Base-by-base conservation (phyloP, 2,329 filamentous ascomycete species). In the Ophiocordyceps camponoti-floridani region DNA sequence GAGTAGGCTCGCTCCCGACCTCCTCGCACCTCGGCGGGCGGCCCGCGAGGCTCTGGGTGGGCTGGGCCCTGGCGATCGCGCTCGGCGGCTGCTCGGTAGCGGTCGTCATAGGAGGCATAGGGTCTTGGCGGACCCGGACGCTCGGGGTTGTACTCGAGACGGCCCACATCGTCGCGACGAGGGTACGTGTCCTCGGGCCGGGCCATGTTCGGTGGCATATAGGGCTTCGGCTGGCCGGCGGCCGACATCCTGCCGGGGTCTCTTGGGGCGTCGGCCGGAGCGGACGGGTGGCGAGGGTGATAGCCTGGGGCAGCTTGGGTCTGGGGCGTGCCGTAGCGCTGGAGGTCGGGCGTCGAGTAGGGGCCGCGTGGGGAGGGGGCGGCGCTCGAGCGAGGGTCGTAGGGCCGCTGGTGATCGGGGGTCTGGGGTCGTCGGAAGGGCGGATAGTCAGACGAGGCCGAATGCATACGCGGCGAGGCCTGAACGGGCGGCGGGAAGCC, bases 341-440 rank as follows among this genome's bases (percentile, higher is more conserved):
- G 69, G 16, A 72, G 56, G 50, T 78, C 76, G 26, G 74, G 75
- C 0, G 75, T 77, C 3, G 74, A 65, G 49, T 73, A 73, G 37
- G 65, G 58, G 45, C 62, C 63, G 51, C 70, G 63, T 6, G 71
- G 70, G 13, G 73, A 74, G 4, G 64, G 66, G 14, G 64, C 66
- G 3, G 63, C 55, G 48, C 62, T 60, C 23, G 62, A 63, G 53
- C 71, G 62, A 37, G 61, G 63, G 48, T 67, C 67, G 62, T 76
- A 75, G 45, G 65, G 63, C 53, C 74, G 69, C 42, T 70, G 66
- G 48, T 79, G 77, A 41, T 86, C 82, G n/a, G 82, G 82, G 0
- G 82, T 86, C 47, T 83, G 77, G 2, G 82, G 82, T 48, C 81
- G 70, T 49, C 79, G 70, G 57, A 73, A 81, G 5, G 72, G 68